Conservation (phyloP, 225 moss, liverwort and hornwort species). For the Marchantia paleacea region DNA sequence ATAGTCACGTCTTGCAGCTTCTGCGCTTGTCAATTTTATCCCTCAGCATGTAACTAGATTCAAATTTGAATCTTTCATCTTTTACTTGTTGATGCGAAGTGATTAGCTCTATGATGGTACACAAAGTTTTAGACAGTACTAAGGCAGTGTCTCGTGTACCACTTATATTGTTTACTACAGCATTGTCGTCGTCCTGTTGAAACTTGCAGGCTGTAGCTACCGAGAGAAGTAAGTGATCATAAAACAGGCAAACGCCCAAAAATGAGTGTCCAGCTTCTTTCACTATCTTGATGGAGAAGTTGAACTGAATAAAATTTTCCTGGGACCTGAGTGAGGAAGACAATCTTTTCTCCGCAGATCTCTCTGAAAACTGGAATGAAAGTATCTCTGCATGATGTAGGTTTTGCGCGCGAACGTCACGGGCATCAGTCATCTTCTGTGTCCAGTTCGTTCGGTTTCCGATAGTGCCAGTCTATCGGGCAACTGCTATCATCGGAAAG, state of each 20-base stretch:
- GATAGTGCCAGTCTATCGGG: too few species aligned
- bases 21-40: constrained; percentile 25
- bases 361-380: not conserved
- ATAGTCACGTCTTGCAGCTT: constrained; percentile 15
- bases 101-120: constrained; percentile 13
- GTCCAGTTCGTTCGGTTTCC: too few species aligned
- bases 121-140: not conserved
- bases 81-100: constrained; percentile 12
- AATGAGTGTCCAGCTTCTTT: constrained; percentile 24
- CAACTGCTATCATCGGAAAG: too few species aligned
- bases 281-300: not conserved
- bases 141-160: constrained; percentile 10
- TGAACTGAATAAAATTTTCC: constrained; percentile 16
- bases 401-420: too few species aligned
- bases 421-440: too few species aligned
- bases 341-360: not conserved
- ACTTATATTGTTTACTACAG: constrained; percentile 2
- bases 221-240: constrained; percentile 22
- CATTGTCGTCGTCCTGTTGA: constrained; percentile 21
- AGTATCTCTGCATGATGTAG: not conserved
- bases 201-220: constrained; percentile 26
- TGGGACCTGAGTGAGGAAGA: constrained; percentile 5
- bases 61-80: constrained; percentile 25
- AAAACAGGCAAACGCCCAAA: constrained; percentile 13
- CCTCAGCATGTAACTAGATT: constrained; percentile 19